A percentile compares a stretch with the other conserved stretches of the same genome.
These are phyloP conservation scores for Diphasiastrum complanatum DNA, from an alignment of 83 land plant species.

Conservation along the genomic window DNA sequence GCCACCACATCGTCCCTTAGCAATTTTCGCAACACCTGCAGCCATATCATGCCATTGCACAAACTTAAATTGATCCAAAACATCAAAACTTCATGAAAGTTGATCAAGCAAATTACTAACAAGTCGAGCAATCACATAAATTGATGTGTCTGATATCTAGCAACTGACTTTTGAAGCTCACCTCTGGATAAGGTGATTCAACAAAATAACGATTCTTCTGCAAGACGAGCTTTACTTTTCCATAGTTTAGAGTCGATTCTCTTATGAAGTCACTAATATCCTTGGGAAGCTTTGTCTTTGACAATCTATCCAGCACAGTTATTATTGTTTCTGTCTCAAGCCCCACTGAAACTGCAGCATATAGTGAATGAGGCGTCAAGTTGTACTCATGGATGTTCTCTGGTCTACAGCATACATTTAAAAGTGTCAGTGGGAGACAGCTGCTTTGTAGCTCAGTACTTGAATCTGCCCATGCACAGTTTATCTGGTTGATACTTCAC, in stretches of 20 bases:
- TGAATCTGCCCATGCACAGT: neutral
- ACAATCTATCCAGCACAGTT: constrained; percentile 68
- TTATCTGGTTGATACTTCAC: too few relatives aligned
- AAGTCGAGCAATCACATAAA: neutral
- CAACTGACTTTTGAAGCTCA: constrained; percentile 4
- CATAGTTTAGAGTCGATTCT: constrained; percentile 88
- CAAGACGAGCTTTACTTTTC: constrained; percentile 95
- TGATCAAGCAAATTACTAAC: neutral
- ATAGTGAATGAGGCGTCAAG: constrained; percentile 89
- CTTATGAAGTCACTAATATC: constrained; percentile 87
- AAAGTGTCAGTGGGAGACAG: too few relatives aligned
- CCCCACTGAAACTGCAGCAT: constrained; percentile 98
- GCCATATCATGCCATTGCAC: neutral
- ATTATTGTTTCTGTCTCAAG: constrained; percentile 91
- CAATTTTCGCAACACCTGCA: constrained; percentile 71
- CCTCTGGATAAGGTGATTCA: constrained; percentile 94
- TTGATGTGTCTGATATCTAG: neutral
- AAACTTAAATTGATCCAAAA: neutral
- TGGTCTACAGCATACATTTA: constrained; percentile 47
- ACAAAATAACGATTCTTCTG: constrained; percentile 93
- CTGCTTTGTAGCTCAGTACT: constrained; percentile 1
- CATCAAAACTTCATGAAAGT: neutral
- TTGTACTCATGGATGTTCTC: constrained; percentile 97
- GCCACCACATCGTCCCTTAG: constrained; percentile 66
- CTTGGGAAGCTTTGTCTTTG: constrained; percentile 80